phyloP scores from a whole-genome alignment of 192 early-diverging fungal genomes.

The Oehlia diaphana region DNA sequence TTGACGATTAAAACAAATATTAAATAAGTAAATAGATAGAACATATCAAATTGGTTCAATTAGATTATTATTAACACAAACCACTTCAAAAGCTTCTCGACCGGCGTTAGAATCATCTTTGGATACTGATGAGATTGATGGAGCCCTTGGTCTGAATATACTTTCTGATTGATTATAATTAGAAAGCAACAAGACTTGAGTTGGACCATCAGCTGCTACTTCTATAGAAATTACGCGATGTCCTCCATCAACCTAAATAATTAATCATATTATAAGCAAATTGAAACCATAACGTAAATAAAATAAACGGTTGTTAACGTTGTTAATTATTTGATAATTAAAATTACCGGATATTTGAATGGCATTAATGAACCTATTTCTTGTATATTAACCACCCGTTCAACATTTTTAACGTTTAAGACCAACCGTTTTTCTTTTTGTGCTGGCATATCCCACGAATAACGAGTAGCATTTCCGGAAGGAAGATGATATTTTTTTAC shows the following conservation, averaged over 20 bases:
- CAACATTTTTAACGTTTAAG: constrained; percentile 70
- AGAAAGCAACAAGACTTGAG: constrained; percentile 67
- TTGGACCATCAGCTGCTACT: constrained; percentile 66
- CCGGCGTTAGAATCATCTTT: background rate
- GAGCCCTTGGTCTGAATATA: constrained; percentile 53
- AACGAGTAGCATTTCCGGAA: constrained; percentile 60
- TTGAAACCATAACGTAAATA: background rate
- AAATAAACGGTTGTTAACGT: background rate
- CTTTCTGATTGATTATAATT: constrained; percentile 66
- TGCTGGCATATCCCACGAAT: constrained; percentile 92
- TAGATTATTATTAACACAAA: background rate
- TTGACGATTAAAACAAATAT: too few species aligned
- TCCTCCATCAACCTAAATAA: constrained; percentile 24
- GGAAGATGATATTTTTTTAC: constrained; percentile 53
- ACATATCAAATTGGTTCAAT: too few species aligned
- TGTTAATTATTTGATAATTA: background rate
- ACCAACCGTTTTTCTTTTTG: constrained; percentile 70
- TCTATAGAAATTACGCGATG: constrained; percentile 66
- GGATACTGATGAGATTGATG: constrained; percentile 21
- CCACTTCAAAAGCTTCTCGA: constrained; percentile 26
- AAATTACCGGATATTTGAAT: constrained; percentile 72
- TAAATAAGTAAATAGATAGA: too few species aligned
- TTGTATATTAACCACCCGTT: constrained; percentile 79
- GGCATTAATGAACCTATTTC: constrained; percentile 90
- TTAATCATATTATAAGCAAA: background rate